Evolutionary conservation across 441 rosid genomes (phyloP), one percentile per base, ranked within the genome.

Genomic region (Jatropha podagrica): DNA sequence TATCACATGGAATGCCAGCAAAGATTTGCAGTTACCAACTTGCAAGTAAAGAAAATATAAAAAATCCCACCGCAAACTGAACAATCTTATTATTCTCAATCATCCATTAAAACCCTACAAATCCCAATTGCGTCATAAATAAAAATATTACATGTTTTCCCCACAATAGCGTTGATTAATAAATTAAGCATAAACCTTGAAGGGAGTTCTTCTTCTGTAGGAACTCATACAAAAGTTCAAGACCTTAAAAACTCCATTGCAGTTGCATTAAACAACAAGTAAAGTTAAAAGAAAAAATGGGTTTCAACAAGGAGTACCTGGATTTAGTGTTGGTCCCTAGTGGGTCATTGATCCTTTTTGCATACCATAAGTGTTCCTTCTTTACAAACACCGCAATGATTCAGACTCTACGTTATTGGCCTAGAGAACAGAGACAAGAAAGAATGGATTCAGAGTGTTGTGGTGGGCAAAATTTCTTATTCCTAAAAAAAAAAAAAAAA

Each of bases 381-480:
- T 82, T 5, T 52, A 70, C 38, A 83, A 76, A 76, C 51, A 76
- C 78, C 71, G 68, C 32, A 76, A 55, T 20, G 48, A 79, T 78
- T 83, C 85, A 54, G 48, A 56, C 26, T 79, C 82, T 41, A 81
- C 85, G 68, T 76, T 54, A 75, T 84, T 74, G 88, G 87, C 74
- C 76, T 63, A 40, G 85, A 86, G 80, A 81, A 81, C 77, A 77
- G 79, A 78, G 71, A 49, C 81, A 81, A 42, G 77, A 77, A 69
- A 37, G 81, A 75, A 48, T 84, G 90, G 92, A 84, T 83, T 56
- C 69, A 69, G 67, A 85, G 64, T 20, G 65, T 84, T 77, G 66
- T 84, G 82, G 11, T 64, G 38, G 1, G 68, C 5, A 56, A 61
- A 65, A 20, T 11, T 3, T 17, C 1, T 17, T 61, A 9, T 18